Percentiles rank a stretch among this genome's conserved stretches.
phyloP scores from a whole-genome alignment of 1,139 yeast species.

The Hyphopichia wangnamkhiaoensis region DNA sequence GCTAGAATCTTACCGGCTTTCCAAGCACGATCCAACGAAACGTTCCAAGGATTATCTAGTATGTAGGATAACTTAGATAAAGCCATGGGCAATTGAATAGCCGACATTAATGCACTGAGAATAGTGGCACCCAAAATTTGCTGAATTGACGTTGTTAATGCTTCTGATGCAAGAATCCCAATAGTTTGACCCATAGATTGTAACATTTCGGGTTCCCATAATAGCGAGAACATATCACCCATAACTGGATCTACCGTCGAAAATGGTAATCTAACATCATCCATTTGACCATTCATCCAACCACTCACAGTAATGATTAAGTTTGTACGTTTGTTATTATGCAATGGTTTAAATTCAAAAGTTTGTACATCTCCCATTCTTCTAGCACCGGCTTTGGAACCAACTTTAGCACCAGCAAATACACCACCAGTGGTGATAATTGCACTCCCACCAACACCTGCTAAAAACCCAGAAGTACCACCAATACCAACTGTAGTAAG shows the following conservation, averaged over 20 bases:
- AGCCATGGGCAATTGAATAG: constrained; percentile 90
- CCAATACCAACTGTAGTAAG: constrained; percentile 90
- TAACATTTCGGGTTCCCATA: constrained; percentile 99
- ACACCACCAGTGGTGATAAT: constrained; percentile 92
- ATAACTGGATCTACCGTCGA: constrained; percentile 96
- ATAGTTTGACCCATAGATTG: constrained; percentile 96
- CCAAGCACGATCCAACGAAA: constrained; percentile 96
- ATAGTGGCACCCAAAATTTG: constrained; percentile 93
- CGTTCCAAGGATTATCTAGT: constrained; percentile 97
- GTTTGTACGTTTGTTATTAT: constrained; percentile 86
- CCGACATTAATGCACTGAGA: constrained; percentile 92
- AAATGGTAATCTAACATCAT: constrained; percentile 95
- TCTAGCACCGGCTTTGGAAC: constrained; percentile 78
- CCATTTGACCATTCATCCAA: constrained; percentile 95
- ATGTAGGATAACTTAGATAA: constrained; percentile 85
- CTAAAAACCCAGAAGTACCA: constrained; percentile 88
- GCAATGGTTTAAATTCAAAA: constrained; percentile 90
- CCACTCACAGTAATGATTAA: constrained; percentile 92
- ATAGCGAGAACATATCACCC: constrained; percentile 90
- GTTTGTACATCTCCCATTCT: constrained; percentile 92
- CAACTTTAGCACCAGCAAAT: constrained; percentile 87
- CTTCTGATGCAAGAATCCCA: constrained; percentile 89
- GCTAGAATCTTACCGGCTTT: constrained; percentile 91
- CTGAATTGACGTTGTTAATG: constrained; percentile 88
- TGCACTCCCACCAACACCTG: constrained; percentile 97